A percentile compares a stretch with the other conserved stretches of the same genome.
Conservation (phyloP, 768 basidiomycete genomes). For the Trametes meyenii region DNA sequence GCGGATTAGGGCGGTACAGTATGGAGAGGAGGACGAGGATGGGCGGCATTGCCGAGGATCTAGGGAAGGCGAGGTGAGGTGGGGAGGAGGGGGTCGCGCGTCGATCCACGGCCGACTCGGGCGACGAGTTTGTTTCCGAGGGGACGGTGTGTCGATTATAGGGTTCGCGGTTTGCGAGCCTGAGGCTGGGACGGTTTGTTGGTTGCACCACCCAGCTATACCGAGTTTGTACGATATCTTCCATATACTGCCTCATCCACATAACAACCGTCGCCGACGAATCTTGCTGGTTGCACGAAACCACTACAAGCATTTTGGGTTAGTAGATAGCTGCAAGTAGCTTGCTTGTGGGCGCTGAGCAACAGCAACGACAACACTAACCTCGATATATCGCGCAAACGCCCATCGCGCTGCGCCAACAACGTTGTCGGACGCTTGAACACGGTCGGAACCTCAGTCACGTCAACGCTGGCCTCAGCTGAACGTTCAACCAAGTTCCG, state of each 20-base stretch:
- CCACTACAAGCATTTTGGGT: no score
- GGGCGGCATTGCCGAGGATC: neutral
- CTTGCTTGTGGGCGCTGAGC: neutral
- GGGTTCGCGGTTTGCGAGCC: no score
- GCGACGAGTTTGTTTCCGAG: no score
- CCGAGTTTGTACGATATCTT: no score
- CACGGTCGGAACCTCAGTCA: neutral
- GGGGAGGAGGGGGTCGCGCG: neutral
- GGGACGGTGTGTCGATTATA: no score
- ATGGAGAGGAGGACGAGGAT: neutral
- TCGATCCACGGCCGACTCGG: no score
- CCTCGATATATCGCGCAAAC: neutral
- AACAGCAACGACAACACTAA: neutral
- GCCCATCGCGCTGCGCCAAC: neutral
- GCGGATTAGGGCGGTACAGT: neutral
- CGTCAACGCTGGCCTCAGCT: neutral
- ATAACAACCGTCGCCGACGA: no score
- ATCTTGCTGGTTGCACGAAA: no score
- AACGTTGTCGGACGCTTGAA: neutral
- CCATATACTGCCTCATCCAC: no score
- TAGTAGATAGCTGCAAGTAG: neutral
- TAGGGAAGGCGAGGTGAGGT: neutral
- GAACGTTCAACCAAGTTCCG: neutral
- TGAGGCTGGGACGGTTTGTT: no score
- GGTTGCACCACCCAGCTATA: no score